Evolutionary conservation across 805 yeast species (phyloP).

Genomic region (Metschnikowia arizonensis): DNA sequence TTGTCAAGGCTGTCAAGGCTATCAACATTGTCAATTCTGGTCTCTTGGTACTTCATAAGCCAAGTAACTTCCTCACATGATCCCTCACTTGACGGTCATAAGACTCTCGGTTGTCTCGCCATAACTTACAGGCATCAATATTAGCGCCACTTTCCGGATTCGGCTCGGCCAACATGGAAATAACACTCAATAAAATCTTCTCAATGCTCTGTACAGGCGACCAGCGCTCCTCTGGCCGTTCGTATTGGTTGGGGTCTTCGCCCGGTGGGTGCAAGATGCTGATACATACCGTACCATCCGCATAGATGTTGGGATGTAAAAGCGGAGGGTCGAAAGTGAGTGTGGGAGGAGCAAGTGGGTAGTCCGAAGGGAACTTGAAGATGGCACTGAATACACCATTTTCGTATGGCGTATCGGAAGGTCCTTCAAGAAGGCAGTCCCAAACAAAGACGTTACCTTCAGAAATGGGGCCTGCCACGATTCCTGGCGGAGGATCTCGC

Average conservation of each 20-base stretch:
- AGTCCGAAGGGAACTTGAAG: slow-evolving; percentile 69
- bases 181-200: slow-evolving; percentile 85
- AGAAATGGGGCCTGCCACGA: slow-evolving; percentile 83
- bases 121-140: slow-evolving; percentile 71
- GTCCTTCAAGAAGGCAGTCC: slow-evolving; percentile 85
- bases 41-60: too few species aligned
- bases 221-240: slow-evolving; percentile 95
- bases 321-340: slow-evolving; percentile 75
- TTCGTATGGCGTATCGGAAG: slow-evolving; percentile 78
- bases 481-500: slow-evolving; percentile 90
- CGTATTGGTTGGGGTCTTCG: slow-evolving; percentile 94
- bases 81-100: slow-evolving; percentile 61
- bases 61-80: slow-evolving; percentile 69
- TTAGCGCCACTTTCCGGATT: slow-evolving; percentile 96
- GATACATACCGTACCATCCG: slow-evolving; percentile 94
- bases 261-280: slow-evolving; percentile 95
- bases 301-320: slow-evolving; percentile 89
- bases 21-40: too few species aligned
- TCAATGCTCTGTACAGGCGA: slow-evolving; percentile 98
- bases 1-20: too few species aligned
- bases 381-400: slow-evolving; percentile 83
- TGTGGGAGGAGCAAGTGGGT: slow-evolving; percentile 79
- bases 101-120: slow-evolving; percentile 78
- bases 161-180: slow-evolving; percentile 96
- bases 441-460: slow-evolving; percentile 73